Conservation (phyloP, 129 eudicot genomes). For the Centrapalus pauciflorus region DNA sequence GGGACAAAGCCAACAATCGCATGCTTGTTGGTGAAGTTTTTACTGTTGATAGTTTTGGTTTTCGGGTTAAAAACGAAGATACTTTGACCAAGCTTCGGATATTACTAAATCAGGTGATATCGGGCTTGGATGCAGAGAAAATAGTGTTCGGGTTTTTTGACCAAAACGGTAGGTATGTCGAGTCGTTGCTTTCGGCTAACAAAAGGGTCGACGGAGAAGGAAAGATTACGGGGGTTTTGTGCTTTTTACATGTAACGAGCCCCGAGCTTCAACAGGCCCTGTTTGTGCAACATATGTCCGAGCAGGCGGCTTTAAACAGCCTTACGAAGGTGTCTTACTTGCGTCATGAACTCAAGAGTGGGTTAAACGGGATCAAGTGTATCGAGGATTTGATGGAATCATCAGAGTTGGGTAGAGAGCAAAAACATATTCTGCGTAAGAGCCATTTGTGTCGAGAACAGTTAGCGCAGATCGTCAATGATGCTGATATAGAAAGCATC, state of each 20-base stretch:
- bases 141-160: slow-evolving; percentile 55
- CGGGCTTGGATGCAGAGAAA: slow-evolving; percentile 64
- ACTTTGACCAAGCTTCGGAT: slow-evolving; percentile 63
- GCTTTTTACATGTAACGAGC: slow-evolving; percentile 76
- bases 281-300: slow-evolving; percentile 60
- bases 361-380: slow-evolving; percentile 57
- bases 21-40: slow-evolving; percentile 87
- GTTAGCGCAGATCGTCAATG: slow-evolving; percentile 52
- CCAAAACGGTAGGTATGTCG: slow-evolving; percentile 53
- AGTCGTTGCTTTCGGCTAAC: slow-evolving; percentile 72
- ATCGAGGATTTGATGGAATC: slow-evolving; percentile 51
- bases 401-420: slow-evolving; percentile 49
- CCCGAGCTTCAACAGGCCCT: slow-evolving; percentile 78
- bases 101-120: slow-evolving; percentile 46
- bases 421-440: slow-evolving; percentile 42
- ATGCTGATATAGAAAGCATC: slow-evolving; percentile 61
- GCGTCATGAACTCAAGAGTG: slow-evolving; percentile 51
- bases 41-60: slow-evolving; percentile 52
- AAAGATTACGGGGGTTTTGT: slow-evolving; percentile 63
- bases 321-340: slow-evolving; percentile 53
- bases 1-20: slow-evolving; percentile 52
- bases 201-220: slow-evolving; percentile 59
- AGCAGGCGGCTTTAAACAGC: slow-evolving; percentile 62
- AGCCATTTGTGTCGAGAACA: slow-evolving; percentile 68
- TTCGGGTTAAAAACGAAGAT: slow-evolving; percentile 76